Evolutionary conservation across 495 filamentous ascomycete genomes (phyloP), one percentile per base, ranked within the genome.

Genomic region (Parathielavia appendiculata): DNA sequence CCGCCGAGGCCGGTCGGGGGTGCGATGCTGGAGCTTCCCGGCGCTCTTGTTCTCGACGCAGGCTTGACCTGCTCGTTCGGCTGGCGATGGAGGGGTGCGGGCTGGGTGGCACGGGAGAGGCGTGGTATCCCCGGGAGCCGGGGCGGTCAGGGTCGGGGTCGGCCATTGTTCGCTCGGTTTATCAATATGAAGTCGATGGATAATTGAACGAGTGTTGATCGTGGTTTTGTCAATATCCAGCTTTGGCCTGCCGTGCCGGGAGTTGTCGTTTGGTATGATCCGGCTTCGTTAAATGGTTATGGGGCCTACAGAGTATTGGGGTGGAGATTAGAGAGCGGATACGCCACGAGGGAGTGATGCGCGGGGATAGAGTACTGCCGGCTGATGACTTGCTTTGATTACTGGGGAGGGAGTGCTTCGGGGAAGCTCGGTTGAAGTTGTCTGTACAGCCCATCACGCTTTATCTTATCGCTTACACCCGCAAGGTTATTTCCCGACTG

Each of bases 21-120:
- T 56, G 41, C 32, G 35, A 53, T 9, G 48, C 43, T 20, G 38
- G 26, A n/a, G 22, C 54, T 20, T 66, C 59, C 5, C 63, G 67
- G 8, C 49, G 57, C 8, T 71, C 66, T 35, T 47, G 58, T n/a
- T 69, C 69, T 34, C 63, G 59, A 17, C 66, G 66, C 39, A 71
- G 40, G 38, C 66, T 69, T 12, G 69, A 70, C 6, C 59, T 52
- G 51, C 67, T 70, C 10, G 52, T 57, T 13, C 63, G 63, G 53
- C 59, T 66, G 38, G 58, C 62, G 19, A 70, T 62, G 3, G 65
- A 70, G 16, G 68, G 66, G 11, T 63, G 65, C 2, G 66, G 66
- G 55, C 69, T 69, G 2, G 62, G 56, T 6, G 66, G 66, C n/a
- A 59, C 54, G 39, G 69, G 57, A 6, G 57, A 54, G 20, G 58